Conservation (phyloP, 2,329 filamentous ascomycete species). For the Verticillium klebahnii region DNA sequence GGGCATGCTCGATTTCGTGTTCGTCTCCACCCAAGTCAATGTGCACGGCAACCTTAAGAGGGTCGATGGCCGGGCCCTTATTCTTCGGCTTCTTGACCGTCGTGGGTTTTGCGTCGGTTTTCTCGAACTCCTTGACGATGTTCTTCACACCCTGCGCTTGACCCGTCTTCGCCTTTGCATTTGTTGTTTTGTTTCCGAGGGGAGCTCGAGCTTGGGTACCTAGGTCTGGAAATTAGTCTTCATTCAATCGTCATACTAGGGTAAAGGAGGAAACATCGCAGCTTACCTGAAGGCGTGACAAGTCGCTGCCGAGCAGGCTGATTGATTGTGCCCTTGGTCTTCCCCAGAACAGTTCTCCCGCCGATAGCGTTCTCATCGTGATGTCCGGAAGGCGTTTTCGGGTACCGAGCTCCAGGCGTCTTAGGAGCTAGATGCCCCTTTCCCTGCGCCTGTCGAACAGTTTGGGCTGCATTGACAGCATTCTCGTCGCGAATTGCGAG, state of each 20-base stretch:
- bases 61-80: constrained; percentile 44
- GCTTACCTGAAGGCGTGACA: constrained; percentile 13
- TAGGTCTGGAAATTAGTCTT: constrained; percentile 19
- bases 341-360: constrained; percentile 53
- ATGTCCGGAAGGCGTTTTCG: constrained; percentile 77
- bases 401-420: constrained; percentile 70
- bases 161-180: constrained; percentile 72
- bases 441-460: constrained; percentile 12
- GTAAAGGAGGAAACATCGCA: neutral
- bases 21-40: constrained; percentile 49
- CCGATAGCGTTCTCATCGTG: constrained; percentile 80
- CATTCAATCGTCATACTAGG: neutral
- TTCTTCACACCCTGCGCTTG: constrained; percentile 62
- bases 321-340: constrained; percentile 36
- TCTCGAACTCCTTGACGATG: constrained; percentile 55
- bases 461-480: constrained; percentile 13
- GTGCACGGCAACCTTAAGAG: constrained; percentile 60
- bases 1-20: constrained; percentile 85
- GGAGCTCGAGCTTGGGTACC: constrained; percentile 70
- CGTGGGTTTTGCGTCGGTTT: constrained; percentile 58
- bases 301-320: constrained; percentile 11
- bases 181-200: constrained; percentile 92
- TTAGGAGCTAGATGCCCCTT: constrained; percentile 55
- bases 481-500: constrained; percentile 14
- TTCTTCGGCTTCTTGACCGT: constrained; percentile 55